These are phyloP conservation scores for Teunomyces cretensis DNA, from an alignment of 805 yeast genomes.

Conservation along the genomic window DNA sequence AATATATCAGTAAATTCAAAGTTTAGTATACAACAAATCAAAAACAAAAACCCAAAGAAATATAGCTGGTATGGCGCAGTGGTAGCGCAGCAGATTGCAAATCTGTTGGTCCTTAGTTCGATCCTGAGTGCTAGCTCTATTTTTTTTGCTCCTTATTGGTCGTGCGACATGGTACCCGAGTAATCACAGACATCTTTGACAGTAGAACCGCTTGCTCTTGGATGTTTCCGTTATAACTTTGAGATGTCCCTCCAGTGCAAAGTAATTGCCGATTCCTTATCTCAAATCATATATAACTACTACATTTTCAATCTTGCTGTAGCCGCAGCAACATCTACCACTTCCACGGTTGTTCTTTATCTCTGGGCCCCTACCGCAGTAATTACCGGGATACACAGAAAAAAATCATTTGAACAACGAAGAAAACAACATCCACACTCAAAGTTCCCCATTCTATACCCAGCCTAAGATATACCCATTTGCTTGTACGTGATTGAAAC, in stretches of 20 bases:
- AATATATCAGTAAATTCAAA: too few relatives aligned
- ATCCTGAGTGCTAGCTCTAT: slow-evolving; percentile 84
- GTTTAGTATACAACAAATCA: neutral
- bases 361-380: neutral
- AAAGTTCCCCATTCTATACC: slow-evolving; percentile 1
- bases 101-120: slow-evolving; percentile 98
- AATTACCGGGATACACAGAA: neutral
- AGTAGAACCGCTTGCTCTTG: too few relatives aligned
- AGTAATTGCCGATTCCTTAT: too few relatives aligned
- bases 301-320: neutral
- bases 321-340: too few relatives aligned
- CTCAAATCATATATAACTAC: too few relatives aligned
- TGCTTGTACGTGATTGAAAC: neutral
- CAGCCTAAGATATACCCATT: neutral
- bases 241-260: too few relatives aligned
- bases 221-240: too few relatives aligned
- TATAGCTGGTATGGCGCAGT: slow-evolving; percentile 83
- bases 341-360: neutral
- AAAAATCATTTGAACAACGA: neutral
- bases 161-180: too few relatives aligned
- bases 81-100: slow-evolving; percentile 99
- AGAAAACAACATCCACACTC: neutral
- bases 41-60: neutral
- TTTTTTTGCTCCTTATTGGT: slow-evolving; percentile 24
- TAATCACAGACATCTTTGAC: too few relatives aligned